Percentiles rank a stretch among this genome's conserved stretches.
Evolutionary conservation across 768 basidiomycete species (phyloP).

Genomic region (Daedaleopsis sinensis): DNA sequence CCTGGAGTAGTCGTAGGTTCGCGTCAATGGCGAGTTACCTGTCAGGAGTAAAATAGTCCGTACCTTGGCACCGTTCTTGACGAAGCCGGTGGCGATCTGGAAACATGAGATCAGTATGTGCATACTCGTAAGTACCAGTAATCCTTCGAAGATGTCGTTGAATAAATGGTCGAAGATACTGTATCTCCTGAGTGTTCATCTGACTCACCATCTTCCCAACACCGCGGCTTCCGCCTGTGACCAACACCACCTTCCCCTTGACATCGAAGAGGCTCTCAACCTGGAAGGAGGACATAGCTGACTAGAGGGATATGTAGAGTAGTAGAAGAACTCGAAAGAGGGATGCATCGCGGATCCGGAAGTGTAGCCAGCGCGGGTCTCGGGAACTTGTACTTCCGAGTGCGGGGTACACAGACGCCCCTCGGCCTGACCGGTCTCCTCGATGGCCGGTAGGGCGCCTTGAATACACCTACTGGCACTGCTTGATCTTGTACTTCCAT

Average conservation of each 20-base stretch:
- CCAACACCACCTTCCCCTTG: slow-evolving; percentile 54
- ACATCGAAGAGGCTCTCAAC: slow-evolving; percentile 50
- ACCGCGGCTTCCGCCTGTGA: slow-evolving; percentile 69
- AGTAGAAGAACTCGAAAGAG: background rate
- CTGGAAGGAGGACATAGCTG: slow-evolving; percentile 41
- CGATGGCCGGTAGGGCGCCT: too few species aligned
- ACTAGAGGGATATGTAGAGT: background rate
- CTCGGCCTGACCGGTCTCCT: too few species aligned
- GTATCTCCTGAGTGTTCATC: background rate
- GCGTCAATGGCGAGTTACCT: too few species aligned
- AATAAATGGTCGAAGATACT: background rate
- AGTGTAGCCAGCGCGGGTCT: background rate
- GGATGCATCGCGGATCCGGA: too few species aligned
- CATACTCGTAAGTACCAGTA: too few species aligned
- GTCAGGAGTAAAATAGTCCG: background rate
- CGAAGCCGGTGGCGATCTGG: slow-evolving; percentile 66
- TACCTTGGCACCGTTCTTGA: slow-evolving; percentile 62
- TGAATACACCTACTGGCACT: too few species aligned
- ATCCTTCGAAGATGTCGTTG: too few species aligned
- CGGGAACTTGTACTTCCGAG: background rate
- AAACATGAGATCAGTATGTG: background rate
- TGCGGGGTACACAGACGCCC: background rate
- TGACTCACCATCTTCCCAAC: slow-evolving; percentile 63
- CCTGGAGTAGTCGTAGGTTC: slow-evolving; percentile 31
- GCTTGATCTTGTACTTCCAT: too few species aligned